Conservation (phyloP, 164 flowering plant species). For the Piper betle region DNA sequence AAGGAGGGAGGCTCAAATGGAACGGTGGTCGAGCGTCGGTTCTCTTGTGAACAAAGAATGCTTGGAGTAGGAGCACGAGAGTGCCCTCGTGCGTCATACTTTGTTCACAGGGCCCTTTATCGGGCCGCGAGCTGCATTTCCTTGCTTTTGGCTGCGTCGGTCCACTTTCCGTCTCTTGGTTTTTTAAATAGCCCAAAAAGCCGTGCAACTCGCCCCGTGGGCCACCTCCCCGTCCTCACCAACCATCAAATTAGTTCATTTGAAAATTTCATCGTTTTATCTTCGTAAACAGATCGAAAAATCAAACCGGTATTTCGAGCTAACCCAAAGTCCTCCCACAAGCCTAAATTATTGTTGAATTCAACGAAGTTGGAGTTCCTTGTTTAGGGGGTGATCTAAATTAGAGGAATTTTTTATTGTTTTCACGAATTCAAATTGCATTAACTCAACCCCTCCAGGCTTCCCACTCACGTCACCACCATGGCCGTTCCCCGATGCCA, state of each 20-base stretch:
- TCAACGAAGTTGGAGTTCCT: too few relatives aligned
- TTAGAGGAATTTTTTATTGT: too few relatives aligned
- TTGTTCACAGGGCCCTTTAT: neutral
- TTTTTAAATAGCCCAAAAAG: neutral
- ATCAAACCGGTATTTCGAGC: too few relatives aligned
- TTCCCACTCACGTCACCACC: neutral
- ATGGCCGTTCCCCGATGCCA: neutral
- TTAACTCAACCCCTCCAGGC: too few relatives aligned
- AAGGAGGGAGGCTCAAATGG: too few relatives aligned
- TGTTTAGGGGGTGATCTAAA: too few relatives aligned
- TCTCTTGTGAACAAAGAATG: neutral
- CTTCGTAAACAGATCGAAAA: too few relatives aligned
- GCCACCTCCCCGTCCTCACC: neutral
- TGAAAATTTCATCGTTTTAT: too few relatives aligned
- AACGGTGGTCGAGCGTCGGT: neutral
- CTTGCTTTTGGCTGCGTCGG: neutral
- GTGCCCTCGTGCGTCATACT: neutral
- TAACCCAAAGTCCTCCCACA: too few relatives aligned
- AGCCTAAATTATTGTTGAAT: too few relatives aligned
- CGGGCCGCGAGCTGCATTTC: neutral
- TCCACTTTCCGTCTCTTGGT: constrained; percentile 3
- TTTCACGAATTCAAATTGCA: too few relatives aligned
- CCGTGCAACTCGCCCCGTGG: neutral
- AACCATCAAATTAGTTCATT: neutral
- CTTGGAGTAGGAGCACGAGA: neutral